Base-by-base conservation (phyloP, 1,284 basidiomycete species). In the Heterobasidion occidentale region DNA sequence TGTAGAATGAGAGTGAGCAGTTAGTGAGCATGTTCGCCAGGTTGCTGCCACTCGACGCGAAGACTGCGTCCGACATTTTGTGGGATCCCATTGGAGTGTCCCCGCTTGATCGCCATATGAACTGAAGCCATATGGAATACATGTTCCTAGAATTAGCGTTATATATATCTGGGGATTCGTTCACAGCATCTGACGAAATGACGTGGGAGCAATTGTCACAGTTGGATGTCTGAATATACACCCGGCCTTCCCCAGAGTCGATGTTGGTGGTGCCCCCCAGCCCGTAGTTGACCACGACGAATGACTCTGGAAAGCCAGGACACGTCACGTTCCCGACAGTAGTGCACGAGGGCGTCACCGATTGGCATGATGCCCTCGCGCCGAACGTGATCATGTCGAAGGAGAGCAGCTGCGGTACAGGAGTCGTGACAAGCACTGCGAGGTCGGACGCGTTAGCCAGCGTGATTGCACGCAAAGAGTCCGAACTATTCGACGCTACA, bases 1-100 rank as follows among this genome's bases (percentile, higher is more conserved):
- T 53, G 20, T 45, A 53, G 52, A 53, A 53, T 12, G 19, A 19
- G 11, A 53, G 36, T 7, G 52, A n/a, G 52, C 52, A 53, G 52
- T 53, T 53, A 15, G 52, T 19, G 52, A 53, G 33, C 38, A 53
- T 53, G 20, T 27, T 19, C 9, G 52, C 52, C n/a, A 27, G 14
- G 20, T 48, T 48, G 3, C 20, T 48, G 47, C 9, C 20, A 3
- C n/a, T n/a, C 9, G 38, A 12, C 38, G 33, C 20, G 44, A 53
- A 46, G 15, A 36, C 14, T 9, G 51, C 35, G 51, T 52, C 19
- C 36, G 51, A 20, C 7, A 27, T 36, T 17, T 52, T 35, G 15
- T 12, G 8, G 14, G 33, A 17, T 9, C 17, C 9, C 34, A 34
- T 27, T 14, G 27, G 33, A 7, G 11, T 11, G 19, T 20, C 38